Percentiles rank a stretch among this genome's conserved stretches.
Conservation (phyloP, 441 rosid species). For the Syzygium malaccense region DNA sequence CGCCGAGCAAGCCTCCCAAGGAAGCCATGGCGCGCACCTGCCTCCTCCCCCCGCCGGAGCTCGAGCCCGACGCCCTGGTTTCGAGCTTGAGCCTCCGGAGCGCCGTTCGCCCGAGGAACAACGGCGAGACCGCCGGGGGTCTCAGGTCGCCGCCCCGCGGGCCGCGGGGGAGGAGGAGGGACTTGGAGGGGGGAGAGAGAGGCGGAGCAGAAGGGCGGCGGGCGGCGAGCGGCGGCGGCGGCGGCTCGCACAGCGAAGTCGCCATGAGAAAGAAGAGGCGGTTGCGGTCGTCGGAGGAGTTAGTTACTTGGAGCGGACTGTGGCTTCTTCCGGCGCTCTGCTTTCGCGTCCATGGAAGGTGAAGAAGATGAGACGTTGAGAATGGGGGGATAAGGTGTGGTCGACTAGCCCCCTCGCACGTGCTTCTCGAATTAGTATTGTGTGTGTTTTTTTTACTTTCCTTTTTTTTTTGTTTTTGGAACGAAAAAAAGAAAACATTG, state of each 20-base stretch:
- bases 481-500: neutral
- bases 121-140: slow-evolving; percentile 29
- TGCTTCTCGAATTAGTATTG: neutral
- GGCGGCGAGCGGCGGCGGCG: slow-evolving; percentile 21
- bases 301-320: neutral
- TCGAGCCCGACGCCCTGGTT: slow-evolving; percentile 16
- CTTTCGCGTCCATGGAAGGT: neutral
- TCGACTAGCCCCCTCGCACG: neutral
- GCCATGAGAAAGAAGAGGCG: slow-evolving; percentile 31
- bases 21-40: slow-evolving; percentile 48
- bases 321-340: neutral
- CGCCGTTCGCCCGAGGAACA: slow-evolving; percentile 26
- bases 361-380: neutral
- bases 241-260: slow-evolving; percentile 38
- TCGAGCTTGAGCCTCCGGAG: slow-evolving; percentile 3
- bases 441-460: neutral
- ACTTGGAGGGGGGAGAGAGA: slow-evolving; percentile 28
- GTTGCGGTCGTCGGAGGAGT: neutral
- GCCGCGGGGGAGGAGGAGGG: slow-evolving; percentile 18
- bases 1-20: slow-evolving; percentile 72
- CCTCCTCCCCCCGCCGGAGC: slow-evolving; percentile 12
- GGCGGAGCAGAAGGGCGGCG: slow-evolving; percentile 25
- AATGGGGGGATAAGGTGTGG: neutral
- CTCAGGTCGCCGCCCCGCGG: slow-evolving; percentile 4
- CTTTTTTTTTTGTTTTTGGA: neutral